Evolutionary conservation across 1,284 basidiomycete genomes (phyloP).

Genomic region (Nidula niveotomentosa): DNA sequence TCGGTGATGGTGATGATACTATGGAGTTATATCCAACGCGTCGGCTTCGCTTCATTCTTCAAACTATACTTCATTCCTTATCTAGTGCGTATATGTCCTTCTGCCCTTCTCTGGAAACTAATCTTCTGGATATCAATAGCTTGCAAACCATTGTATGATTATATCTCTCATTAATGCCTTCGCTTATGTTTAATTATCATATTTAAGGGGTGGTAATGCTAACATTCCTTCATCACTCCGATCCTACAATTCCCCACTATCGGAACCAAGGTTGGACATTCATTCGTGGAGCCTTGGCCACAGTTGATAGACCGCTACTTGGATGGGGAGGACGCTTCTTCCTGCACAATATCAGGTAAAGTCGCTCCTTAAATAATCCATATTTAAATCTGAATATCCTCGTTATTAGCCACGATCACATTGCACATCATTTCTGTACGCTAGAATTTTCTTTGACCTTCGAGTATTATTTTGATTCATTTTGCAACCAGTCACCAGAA

Average conservation of each 20-base stretch:
- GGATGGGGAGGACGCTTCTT: conserved; percentile 61
- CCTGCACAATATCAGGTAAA: conserved; percentile 44
- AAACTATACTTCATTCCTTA: conserved; percentile 54
- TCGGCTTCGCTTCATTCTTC: conserved; percentile 38
- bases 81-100: conserved; percentile 32
- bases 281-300: conserved; percentile 54
- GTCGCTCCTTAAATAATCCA: too few relatives aligned
- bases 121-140: background rate
- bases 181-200: background rate
- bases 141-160: background rate
- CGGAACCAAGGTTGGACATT: conserved; percentile 57
- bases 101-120: conserved; percentile 7
- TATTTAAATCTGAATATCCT: too few relatives aligned
- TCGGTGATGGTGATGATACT: conserved; percentile 39
- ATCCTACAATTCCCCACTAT: conserved; percentile 54
- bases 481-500: conserved; percentile 7
- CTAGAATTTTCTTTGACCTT: too few relatives aligned
- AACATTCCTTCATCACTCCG: conserved; percentile 79
- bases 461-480: too few relatives aligned
- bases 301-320: conserved; percentile 55
- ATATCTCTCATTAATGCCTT: too few relatives aligned
- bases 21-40: conserved; percentile 8
- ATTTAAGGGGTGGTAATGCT: conserved; percentile 43
- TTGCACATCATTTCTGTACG: conserved; percentile 25
- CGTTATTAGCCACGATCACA: conserved; percentile 31